Base-by-base conservation (phyloP, 495 filamentous ascomycete species). In the Chlorociboria aeruginascens region DNA sequence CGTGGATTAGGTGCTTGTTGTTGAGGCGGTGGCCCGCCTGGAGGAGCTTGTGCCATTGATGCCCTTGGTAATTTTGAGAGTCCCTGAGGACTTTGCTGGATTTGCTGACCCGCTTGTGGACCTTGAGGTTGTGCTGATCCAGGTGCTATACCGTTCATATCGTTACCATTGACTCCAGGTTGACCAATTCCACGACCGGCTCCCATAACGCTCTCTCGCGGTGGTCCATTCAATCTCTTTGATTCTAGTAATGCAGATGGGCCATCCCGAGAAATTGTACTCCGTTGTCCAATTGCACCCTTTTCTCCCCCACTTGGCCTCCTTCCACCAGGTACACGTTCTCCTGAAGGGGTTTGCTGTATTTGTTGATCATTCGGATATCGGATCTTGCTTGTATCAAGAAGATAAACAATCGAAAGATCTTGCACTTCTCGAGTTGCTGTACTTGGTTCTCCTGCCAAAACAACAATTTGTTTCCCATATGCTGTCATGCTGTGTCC, bases 401-500 rank as follows among this genome's bases (percentile, higher is more conserved):
- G 69, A 44, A 95, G 73, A 62, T 97, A 99, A 11, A 86, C 83
- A 61, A 94, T 74, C 56, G 83, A 85, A 52, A 99, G 73, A 61
- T 99, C 92, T 43, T 76, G 74, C 1, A 83, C 76, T 49, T 93
- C 83, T 47, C 81, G 74, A 0, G 85, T 76, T 29, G 85, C 82
- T 8, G 87, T 87, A 64, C 90, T 96, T 30, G 92, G 92, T 57
- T 99, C 92, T 42, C 92, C 92, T 9, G 85, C 93, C 37, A 96
- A 69, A 11, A 96, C 87, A 41, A 96, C 83, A 49, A 99, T 80
- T 42, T 89, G 82, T 56, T 94, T 94, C 6, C 85, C 85, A 54
- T 86, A 86, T 6, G 89, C 80, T 0, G 93, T 97, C 92, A 97
- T 97, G 62, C 88, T 93, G 62, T 99, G 93, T 0, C 93, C 93